Base-by-base conservation (phyloP, 768 basidiomycete genomes). In the Collybia nuda region DNA sequence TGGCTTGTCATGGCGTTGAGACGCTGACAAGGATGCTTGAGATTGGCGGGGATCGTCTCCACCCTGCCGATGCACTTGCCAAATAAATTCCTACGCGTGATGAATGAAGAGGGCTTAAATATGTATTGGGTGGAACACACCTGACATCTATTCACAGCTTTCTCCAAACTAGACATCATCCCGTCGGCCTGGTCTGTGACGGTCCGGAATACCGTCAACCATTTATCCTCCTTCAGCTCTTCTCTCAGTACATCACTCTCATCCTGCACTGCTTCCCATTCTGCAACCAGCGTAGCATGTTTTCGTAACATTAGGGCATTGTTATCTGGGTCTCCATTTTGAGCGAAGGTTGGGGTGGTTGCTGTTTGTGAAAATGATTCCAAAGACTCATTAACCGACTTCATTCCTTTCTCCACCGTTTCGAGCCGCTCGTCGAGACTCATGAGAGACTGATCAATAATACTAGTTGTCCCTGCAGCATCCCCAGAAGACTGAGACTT, bases 121-220 rank as follows among this genome's bases (percentile, higher is more conserved):
- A n/a, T 21, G 39, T 6, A 29, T 43, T 43, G 35, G 29, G 42
- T 23, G 46, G 36, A 6, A 64, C 84, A 55, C 60, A 92, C 93
- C 75, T 91, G 88, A 73, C 93, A 95, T 56, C 90, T 84, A 60
- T 85, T 85, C 39, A 96, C 85, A 7, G 90, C 93, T 67, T 96
- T 98, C 72, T 98, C 92, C 57, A 99, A 71, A 61, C 90, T 91
- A 23, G 83, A 83, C 93, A 98, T 96, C 96, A 98, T 97, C 21
- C 92, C 93, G 64, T 94, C 92, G 38, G 96, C 95, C 66, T 98
- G 95, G 61, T 94, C 88, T 38, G 92, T 86, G 50, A 93, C 90
- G 5, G 91, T 95, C 56, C 94, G 81, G 69, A 98, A 98, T 18
- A 98, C 91, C 9, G 88, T 89, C 59, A 98, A 77, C 92, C 93